phyloP scores from a whole-genome alignment of 495 filamentous ascomycete genomes.

The Xylaria palmicola region DNA sequence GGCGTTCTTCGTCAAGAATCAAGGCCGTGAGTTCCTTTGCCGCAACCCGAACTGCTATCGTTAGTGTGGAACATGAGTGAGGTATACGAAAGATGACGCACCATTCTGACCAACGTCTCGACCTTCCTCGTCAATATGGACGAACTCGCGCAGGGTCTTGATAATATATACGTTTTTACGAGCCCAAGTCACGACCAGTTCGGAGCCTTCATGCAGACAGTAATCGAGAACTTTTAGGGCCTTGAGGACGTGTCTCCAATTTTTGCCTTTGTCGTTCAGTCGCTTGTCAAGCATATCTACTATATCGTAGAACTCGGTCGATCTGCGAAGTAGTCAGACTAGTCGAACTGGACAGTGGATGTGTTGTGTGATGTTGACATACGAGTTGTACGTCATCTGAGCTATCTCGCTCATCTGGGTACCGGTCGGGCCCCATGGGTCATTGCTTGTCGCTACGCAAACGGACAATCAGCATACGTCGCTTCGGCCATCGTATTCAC shows the following conservation, averaged over 20 bases:
- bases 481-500: constrained; percentile 1
- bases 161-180: constrained; percentile 98
- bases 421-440: constrained; percentile 97
- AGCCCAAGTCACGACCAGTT: constrained; percentile 96
- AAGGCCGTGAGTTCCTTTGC: constrained; percentile 96
- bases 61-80: constrained; percentile 10
- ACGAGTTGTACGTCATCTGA: constrained; percentile 96
- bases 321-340: constrained; percentile 49
- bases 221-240: constrained; percentile 98
- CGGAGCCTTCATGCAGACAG: constrained; percentile 94
- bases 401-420: constrained; percentile 99
- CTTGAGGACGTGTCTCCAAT: constrained; percentile 98
- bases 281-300: constrained; percentile 99
- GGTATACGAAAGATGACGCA: constrained; percentile 30
- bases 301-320: constrained; percentile 98
- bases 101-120: constrained; percentile 95
- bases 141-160: constrained; percentile 96
- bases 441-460: constrained; percentile 87
- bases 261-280: constrained; percentile 99
- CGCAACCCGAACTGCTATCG: constrained; percentile 76
- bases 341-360: constrained; percentile 3
- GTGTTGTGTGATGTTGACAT: constrained; percentile 35
- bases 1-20: constrained; percentile 88
- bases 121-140: constrained; percentile 91
- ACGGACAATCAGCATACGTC: constrained; percentile 26